Conservation (phyloP, 106 monocot genomes). For the Acorus calamus region DNA sequence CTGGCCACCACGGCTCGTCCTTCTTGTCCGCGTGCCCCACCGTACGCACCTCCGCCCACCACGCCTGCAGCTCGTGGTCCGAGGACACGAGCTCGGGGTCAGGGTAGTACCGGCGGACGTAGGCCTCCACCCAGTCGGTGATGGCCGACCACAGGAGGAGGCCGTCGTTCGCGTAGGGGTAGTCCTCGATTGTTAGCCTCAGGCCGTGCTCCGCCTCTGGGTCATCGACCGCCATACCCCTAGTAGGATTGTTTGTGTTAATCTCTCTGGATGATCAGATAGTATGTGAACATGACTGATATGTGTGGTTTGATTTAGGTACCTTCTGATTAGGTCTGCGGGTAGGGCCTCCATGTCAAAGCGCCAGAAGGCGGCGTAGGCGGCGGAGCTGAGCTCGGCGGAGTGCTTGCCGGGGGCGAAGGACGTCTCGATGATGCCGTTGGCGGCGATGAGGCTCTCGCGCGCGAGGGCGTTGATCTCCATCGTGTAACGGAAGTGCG, state of each 20-base stretch:
- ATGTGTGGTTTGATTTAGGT: neutral
- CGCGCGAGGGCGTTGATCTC: constrained; percentile 73
- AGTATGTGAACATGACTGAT: neutral
- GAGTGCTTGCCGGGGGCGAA: constrained; percentile 41
- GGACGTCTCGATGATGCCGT: constrained; percentile 48
- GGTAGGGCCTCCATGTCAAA: constrained; percentile 69
- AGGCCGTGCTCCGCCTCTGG: constrained; percentile 31
- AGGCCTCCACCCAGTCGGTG: constrained; percentile 55
- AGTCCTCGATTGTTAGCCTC: constrained; percentile 51
- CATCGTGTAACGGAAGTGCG: constrained; percentile 74
- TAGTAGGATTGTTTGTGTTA: neutral
- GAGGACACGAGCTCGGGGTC: constrained; percentile 1
- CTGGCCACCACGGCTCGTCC: constrained; percentile 35
- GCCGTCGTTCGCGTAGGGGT: constrained; percentile 68
- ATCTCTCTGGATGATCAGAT: no score
- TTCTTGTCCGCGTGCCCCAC: constrained; percentile 23
- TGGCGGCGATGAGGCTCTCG: constrained; percentile 33
- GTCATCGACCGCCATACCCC: constrained; percentile 79
- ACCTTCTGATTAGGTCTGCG: constrained; percentile 59
- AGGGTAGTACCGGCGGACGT: constrained; percentile 38
- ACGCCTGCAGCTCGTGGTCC: constrained; percentile 30
- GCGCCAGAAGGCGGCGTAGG: constrained; percentile 49
- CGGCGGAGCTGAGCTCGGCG: constrained; percentile 53
- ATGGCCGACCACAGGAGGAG: constrained; percentile 68
- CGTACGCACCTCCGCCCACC: constrained; percentile 25